Conservation (phyloP, 805 yeast species). For the Diddensiella transvaalensis region DNA sequence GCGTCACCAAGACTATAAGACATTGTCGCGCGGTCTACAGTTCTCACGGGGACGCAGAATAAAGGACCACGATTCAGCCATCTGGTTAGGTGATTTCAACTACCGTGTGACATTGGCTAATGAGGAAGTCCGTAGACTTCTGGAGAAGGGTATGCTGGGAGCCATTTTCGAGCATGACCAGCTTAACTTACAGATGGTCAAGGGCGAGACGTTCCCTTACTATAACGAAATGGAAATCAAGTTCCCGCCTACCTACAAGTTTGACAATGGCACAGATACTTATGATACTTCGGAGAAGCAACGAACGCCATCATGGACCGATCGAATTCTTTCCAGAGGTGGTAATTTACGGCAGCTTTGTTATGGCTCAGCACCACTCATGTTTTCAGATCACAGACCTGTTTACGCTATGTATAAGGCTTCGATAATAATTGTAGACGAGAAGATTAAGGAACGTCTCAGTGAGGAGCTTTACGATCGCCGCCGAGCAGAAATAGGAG, state of each 20-base stretch:
- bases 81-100: constrained; percentile 96
- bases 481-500: constrained; percentile 44
- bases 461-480: constrained; percentile 57
- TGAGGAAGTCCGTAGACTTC: constrained; percentile 63
- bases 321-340: constrained; percentile 71
- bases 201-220: constrained; percentile 67
- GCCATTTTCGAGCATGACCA: constrained; percentile 72
- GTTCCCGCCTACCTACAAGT: constrained; percentile 90
- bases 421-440: constrained; percentile 65
- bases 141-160: constrained; percentile 44
- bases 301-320: constrained; percentile 96
- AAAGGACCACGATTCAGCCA: constrained; percentile 76
- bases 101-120: constrained; percentile 70
- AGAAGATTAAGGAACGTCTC: constrained; percentile 51
- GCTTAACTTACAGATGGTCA: constrained; percentile 65
- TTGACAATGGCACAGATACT: constrained; percentile 72
- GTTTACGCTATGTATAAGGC: constrained; percentile 77
- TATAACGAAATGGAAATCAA: constrained; percentile 73
- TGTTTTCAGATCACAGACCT: constrained; percentile 87
- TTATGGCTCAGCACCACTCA: constrained; percentile 63
- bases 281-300: constrained; percentile 92
- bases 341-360: constrained; percentile 54
- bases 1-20: constrained; percentile 77
- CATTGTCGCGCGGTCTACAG: constrained; percentile 69
- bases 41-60: constrained; percentile 76